phyloP scores from a whole-genome alignment of 495 filamentous ascomycete species.

The Clavariopsis aquatica region DNA sequence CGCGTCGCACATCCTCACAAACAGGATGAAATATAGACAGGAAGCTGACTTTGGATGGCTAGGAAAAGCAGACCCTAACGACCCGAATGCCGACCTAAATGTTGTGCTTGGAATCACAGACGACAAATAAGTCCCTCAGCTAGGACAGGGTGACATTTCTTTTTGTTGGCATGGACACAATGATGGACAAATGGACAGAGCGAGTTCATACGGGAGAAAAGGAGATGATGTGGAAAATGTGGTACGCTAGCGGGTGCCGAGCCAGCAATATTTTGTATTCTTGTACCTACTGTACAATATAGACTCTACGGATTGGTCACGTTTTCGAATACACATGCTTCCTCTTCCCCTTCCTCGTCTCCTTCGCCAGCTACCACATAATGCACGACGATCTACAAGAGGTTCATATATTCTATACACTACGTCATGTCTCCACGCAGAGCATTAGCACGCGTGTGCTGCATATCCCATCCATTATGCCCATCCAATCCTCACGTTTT shows the following conservation, averaged over 20 bases:
- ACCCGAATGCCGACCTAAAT: slow-evolving; percentile 89
- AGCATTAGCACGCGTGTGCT: background rate
- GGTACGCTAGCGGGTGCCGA: background rate
- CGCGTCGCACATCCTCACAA: too few relatives aligned
- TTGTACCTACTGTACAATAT: slow-evolving; percentile 44
- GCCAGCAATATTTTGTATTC: slow-evolving; percentile 28
- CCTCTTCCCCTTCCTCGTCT: background rate
- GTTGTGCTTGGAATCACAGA: slow-evolving; percentile 69
- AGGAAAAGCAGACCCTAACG: slow-evolving; percentile 66
- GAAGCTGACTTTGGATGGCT: slow-evolving; percentile 4
- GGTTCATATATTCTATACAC: background rate
- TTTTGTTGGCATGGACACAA: slow-evolving; percentile 3
- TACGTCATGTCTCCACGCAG: background rate
- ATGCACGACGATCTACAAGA: too few relatives aligned
- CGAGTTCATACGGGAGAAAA: slow-evolving; percentile 3
- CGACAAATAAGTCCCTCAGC: slow-evolving; percentile 46
- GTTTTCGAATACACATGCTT: slow-evolving; percentile 26
- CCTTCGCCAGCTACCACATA: too few relatives aligned
- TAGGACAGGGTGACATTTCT: slow-evolving; percentile 1
- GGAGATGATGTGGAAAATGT: slow-evolving; percentile 10
- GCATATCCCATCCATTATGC: background rate
- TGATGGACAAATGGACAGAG: background rate
- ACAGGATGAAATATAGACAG: background rate
- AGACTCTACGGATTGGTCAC: slow-evolving; percentile 33
- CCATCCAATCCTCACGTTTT: background rate